Conservation (phyloP, 2,329 filamentous ascomycete genomes). For the Botryotinia narcissicola region DNA sequence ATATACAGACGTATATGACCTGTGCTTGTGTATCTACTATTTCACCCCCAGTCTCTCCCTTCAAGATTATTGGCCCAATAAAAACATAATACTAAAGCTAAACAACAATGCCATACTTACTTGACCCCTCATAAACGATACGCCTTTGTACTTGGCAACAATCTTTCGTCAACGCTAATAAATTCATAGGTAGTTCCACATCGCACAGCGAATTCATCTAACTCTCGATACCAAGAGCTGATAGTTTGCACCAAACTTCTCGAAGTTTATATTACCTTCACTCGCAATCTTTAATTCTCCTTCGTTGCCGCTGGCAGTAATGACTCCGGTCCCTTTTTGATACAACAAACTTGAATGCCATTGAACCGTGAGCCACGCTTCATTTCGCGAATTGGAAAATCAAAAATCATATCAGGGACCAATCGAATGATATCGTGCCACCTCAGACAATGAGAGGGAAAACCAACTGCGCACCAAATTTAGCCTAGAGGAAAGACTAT, state of each 20-base stretch:
- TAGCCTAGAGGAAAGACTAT: no score
- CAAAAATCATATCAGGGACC: background rate
- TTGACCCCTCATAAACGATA: background rate
- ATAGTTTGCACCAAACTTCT: background rate
- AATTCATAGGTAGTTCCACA: background rate
- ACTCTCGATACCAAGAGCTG: background rate
- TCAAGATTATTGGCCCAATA: background rate
- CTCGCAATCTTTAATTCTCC: background rate
- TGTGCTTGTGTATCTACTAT: background rate
- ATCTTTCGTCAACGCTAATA: no score
- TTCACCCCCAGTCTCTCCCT: background rate
- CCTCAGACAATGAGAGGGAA: background rate
- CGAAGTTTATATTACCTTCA: background rate
- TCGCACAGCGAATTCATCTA: no score
- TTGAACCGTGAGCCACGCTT: background rate
- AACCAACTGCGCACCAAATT: background rate
- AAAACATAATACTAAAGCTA: background rate
- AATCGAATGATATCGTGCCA: background rate
- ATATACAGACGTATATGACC: no score
- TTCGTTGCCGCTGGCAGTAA: background rate
- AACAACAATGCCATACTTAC: background rate
- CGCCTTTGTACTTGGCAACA: no score
- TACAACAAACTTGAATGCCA: background rate
- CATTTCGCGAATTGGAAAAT: background rate
- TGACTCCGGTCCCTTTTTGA: background rate